A percentile compares a stretch with the other conserved stretches of the same genome.
Conservation (phyloP, 2,329 filamentous ascomycete genomes). For the Colletotrichum noveboracense region DNA sequence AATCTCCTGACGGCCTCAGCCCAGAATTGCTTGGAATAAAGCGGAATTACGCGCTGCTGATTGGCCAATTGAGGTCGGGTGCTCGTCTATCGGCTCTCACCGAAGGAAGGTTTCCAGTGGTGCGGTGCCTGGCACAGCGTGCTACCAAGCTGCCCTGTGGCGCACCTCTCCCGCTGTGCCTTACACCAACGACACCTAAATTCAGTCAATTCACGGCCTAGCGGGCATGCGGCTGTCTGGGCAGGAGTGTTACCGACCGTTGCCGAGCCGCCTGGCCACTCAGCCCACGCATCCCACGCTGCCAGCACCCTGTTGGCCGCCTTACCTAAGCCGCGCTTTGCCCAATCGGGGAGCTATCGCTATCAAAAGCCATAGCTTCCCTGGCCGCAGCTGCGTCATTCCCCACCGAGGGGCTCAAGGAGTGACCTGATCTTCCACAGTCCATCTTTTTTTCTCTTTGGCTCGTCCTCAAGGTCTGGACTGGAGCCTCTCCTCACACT, state of each 20-base stretch:
- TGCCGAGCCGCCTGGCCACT: constrained; percentile 11
- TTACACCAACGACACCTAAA: not conserved
- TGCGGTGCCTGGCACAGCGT: not conserved
- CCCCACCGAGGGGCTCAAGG: constrained; percentile 19
- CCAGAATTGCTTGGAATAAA: not conserved
- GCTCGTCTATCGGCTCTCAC: not conserved
- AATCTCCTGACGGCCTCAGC: not conserved
- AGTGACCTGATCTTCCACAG: constrained; percentile 19
- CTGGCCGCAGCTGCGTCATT: constrained; percentile 14
- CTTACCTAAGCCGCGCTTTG: not conserved
- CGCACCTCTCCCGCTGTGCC: not conserved
- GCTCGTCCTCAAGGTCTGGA: not conserved
- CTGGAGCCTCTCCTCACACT: not conserved
- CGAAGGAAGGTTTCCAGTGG: not conserved
- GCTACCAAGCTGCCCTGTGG: not conserved
- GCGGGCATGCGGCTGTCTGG: constrained; percentile 7
- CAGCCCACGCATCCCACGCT: not conserved
- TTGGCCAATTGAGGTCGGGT: not conserved
- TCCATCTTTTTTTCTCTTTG: not conserved
- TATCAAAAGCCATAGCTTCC: not conserved
- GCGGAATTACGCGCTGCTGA: not conserved
- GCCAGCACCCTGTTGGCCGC: not conserved
- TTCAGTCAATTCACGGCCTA: not conserved
- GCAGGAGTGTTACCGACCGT: constrained; percentile 11
- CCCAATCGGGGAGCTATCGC: not conserved